Evolutionary conservation across 805 yeast genomes (phyloP), one percentile per base, ranked within the genome.

Genomic region (Suhomyces faveliae): DNA sequence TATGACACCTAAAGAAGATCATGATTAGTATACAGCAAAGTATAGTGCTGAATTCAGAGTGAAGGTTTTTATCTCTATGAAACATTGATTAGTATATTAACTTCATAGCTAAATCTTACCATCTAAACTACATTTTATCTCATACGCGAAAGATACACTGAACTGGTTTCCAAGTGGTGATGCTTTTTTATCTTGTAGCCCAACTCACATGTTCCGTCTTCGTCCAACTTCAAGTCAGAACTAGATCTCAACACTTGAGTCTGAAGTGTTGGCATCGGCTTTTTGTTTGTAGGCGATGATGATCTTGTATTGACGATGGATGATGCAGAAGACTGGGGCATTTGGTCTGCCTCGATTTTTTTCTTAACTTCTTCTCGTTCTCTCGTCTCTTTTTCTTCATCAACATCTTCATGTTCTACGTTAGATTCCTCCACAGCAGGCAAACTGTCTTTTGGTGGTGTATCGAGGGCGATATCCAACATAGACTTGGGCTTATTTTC

Each of bases 181-280:
- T 73, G 78, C 56, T 66, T 72, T 47, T 60, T 70, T 39, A 73
- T 62, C 54, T 61, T 67, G 51, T 73, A 73, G 3, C 78, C 78
- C 45, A 72, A 61, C 12, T 72, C 72, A 50, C 77, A 72, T 30
- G 53, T 39, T 2, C 76, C 74, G 43, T 53, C 56, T n/a, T 58
- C 25, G 22, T 58, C 64, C 23, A 62, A 27, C 42, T 50, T 56
- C 46, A 60, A 50, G 29, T 60, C 62, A 7, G 55, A 46, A 22
- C 45, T 15, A 23, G 50, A 43, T 15, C 51, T 43, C 37, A 52
- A 43, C 9, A 43, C 33, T n/a, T 33, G 44, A 10, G 29, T 15
- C 29, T 43, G 30, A 21, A 44, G 46, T 23, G 42, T 43, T 3
- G 50, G 49, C 20, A 47, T 25, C 2, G 43, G 13, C 37, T 51